These are phyloP conservation scores for Fusarium sulawesiense DNA, from an alignment of 2,329 filamentous ascomycete species.

Conservation along the genomic window DNA sequence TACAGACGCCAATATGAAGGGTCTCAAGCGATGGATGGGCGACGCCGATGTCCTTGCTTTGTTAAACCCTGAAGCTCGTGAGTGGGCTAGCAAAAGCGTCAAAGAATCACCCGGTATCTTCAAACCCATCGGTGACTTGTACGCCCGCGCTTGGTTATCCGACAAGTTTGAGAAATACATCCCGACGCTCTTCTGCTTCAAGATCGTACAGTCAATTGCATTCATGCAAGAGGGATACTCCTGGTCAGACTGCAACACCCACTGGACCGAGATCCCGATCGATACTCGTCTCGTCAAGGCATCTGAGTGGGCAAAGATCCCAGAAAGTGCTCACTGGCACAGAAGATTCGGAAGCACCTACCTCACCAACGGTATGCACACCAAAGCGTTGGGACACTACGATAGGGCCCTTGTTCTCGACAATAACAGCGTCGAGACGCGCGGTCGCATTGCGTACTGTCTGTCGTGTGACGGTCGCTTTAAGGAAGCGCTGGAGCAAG, in stretches of 20 bases:
- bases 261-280: constrained; percentile 53
- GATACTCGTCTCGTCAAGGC: constrained; percentile 52
- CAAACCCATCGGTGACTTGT: constrained; percentile 54
- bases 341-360: constrained; percentile 56
- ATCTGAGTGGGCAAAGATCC: constrained; percentile 52
- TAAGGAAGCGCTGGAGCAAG: constrained; percentile 50
- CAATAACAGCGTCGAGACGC: constrained; percentile 53
- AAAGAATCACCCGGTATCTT: constrained; percentile 49
- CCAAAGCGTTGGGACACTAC: constrained; percentile 52
- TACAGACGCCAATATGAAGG: constrained; percentile 54
- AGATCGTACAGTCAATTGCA: constrained; percentile 57
- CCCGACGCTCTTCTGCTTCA: constrained; percentile 56
- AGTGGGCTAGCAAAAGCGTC: constrained; percentile 48
- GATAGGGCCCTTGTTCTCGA: constrained; percentile 52
- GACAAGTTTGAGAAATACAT: constrained; percentile 51
- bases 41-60: constrained; percentile 49
- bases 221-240: constrained; percentile 54
- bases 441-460: constrained; percentile 56
- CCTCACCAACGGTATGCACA: constrained; percentile 51
- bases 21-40: constrained; percentile 52
- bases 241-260: constrained; percentile 51
- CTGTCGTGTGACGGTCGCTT: constrained; percentile 52
- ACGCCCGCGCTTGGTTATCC: constrained; percentile 55
- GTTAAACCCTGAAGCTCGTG: constrained; percentile 46
- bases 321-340: constrained; percentile 53